Evolutionary conservation across 768 basidiomycete species (phyloP), one percentile per base, ranked within the genome.

Genomic region (Pholiota microspora): DNA sequence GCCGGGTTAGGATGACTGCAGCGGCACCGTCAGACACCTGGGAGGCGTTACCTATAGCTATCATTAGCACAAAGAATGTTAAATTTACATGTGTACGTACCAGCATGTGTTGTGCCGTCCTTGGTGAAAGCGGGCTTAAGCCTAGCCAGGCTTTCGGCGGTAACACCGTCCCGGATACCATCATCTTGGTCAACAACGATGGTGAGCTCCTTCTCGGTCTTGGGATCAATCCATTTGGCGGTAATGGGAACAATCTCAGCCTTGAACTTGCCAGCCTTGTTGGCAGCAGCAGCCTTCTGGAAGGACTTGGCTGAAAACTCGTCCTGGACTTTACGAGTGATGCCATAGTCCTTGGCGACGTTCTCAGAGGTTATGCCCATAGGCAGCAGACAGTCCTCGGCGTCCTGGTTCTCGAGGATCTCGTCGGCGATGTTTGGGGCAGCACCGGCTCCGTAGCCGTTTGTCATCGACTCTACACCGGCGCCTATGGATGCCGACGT

Each of bases 331-430:
- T 77, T 75, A 50, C 94, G 88, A 25, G 86, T 75, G 67, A 96
- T 83, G 55, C 76, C 74, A 70, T 80, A 95, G 52, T 92, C 84
- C 46, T 77, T 68, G 10, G 94, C 91, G 59, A 94, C 92, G 67
- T 94, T 94, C 75, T 95, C 93, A n/a, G 89, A 92, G 16, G 94
- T 94, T 74, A 94, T 86, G 31, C 94, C 94, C 91, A 93, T 93
- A 40, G 92, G 92, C 54, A 91, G 75, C 24, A 89, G 77, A 66
- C 92, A 94, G 73, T 94, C 92, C 54, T 81, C 81, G 2, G 92
- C 82, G 60, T 89, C 85, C 61, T 83, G 73, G 70, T 79, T 84
- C 29, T 76, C 62, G 56, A 89, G 77, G 44, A 94, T 76, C 45
- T 79, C 77, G 21, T 89, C 84, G 2, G 88, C 86, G 70, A 77